These are phyloP conservation scores for Phytophthora idaei DNA, from an alignment of 352 stramenopile genomes.

Conservation along the genomic window DNA sequence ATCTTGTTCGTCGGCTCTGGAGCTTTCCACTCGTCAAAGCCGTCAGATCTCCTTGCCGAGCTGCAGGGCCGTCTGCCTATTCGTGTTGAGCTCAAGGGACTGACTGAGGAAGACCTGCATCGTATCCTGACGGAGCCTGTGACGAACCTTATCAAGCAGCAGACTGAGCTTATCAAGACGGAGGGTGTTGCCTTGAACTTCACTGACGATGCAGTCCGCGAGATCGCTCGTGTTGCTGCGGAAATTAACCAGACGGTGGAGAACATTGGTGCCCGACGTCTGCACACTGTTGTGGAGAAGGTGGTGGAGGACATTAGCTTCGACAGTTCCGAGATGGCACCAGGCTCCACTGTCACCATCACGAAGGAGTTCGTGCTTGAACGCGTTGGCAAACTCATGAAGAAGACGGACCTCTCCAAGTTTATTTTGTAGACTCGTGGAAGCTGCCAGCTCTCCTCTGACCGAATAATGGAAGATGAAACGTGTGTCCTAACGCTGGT, in stretches of 20 bases:
- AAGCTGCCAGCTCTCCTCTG: slow-evolving; percentile 15
- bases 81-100: slow-evolving; percentile 97
- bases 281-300: slow-evolving; percentile 98
- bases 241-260: slow-evolving; percentile 97
- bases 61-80: slow-evolving; percentile 98
- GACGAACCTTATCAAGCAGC: slow-evolving; percentile 98
- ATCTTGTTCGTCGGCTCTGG: slow-evolving; percentile 99
- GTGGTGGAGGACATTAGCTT: slow-evolving; percentile 99
- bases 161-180: slow-evolving; percentile 97
- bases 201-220: slow-evolving; percentile 96
- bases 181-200: slow-evolving; percentile 97
- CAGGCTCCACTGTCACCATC: slow-evolving; percentile 87
- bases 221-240: slow-evolving; percentile 96
- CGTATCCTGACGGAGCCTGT: slow-evolving; percentile 99
- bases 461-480: slow-evolving; percentile 33
- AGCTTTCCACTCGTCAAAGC: slow-evolving; percentile 98
- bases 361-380: slow-evolving; percentile 95
- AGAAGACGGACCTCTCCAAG: slow-evolving; percentile 96
- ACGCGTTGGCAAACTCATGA: slow-evolving; percentile 94
- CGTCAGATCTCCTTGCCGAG: slow-evolving; percentile 97
- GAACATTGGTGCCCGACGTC: slow-evolving; percentile 98
- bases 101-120: slow-evolving; percentile 99
- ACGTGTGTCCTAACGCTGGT: slow-evolving; percentile 10
- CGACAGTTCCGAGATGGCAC: slow-evolving; percentile 93
- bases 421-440: slow-evolving; percentile 95